These are phyloP conservation scores for Tubosaeta sp. DNA, from an alignment of 768 basidiomycete species.

Conservation along the genomic window DNA sequence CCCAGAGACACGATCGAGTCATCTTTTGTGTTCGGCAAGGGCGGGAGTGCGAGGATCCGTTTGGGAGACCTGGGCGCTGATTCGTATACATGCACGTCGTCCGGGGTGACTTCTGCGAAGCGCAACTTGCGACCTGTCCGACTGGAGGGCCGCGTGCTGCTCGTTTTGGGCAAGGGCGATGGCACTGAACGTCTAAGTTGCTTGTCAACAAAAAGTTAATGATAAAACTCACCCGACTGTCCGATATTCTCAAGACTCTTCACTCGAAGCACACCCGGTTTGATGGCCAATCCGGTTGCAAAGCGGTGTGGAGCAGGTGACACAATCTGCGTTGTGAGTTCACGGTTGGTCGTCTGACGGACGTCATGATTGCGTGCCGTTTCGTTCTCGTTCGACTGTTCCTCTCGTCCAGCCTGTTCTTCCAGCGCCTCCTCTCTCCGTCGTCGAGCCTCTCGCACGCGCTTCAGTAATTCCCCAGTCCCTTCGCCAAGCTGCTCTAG, in stretches of 20 bases:
- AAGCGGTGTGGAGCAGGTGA: constrained; percentile 11
- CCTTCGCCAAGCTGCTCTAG: constrained; percentile 68
- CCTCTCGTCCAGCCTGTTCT: background rate
- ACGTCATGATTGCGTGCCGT: background rate
- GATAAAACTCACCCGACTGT: constrained; percentile 12
- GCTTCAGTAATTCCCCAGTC: constrained; percentile 55
- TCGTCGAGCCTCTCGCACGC: constrained; percentile 19
- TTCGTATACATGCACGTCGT: constrained; percentile 81
- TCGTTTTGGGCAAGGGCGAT: constrained; percentile 41
- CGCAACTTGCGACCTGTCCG: constrained; percentile 53
- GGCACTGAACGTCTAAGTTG: constrained; percentile 27
- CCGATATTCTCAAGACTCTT: constrained; percentile 30
- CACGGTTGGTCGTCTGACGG: background rate
- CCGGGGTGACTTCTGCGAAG: constrained; percentile 69
- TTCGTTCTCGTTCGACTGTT: background rate
- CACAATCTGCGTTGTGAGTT: background rate
- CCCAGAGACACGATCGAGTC: constrained; percentile 35
- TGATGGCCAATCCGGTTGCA: constrained; percentile 11
- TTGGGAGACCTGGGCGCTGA: constrained; percentile 78
- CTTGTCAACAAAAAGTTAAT: background rate
- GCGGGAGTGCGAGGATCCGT: constrained; percentile 54
- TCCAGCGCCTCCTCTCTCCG: constrained; percentile 12
- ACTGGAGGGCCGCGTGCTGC: constrained; percentile 58
- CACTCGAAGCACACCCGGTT: constrained; percentile 25
- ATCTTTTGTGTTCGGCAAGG: constrained; percentile 26